A percentile compares a stretch with the other conserved stretches of the same genome.
These are phyloP conservation scores for Ceratobasidium sp. DNA, from an alignment of 1,284 basidiomycete species.

Conservation along the genomic window DNA sequence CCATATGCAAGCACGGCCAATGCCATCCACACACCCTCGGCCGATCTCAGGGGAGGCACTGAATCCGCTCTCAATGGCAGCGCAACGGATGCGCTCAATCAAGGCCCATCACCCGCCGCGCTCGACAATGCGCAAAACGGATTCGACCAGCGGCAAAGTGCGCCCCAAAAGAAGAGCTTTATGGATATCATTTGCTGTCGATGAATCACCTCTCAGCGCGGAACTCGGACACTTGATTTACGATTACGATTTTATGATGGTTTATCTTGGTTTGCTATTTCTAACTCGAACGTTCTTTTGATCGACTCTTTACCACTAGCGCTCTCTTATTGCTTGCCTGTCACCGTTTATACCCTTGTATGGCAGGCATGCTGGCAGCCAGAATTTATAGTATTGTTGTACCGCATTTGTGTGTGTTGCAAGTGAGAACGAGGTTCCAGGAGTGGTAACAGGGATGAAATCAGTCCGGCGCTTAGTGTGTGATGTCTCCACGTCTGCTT, in stretches of 20 bases:
- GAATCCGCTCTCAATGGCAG: conserved; percentile 37
- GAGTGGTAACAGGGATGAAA: not conserved
- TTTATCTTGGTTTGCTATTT: conserved; percentile 21
- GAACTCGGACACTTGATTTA: conserved; percentile 30
- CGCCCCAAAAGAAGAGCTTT: conserved; percentile 60
- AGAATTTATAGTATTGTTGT: conserved; percentile 21
- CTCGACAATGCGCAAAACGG: conserved; percentile 35
- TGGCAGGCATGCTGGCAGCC: conserved; percentile 28
- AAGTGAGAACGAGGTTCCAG: not conserved
- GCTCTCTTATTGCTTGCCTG: conserved; percentile 10
- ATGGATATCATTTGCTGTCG: conserved; percentile 76
- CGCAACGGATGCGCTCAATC: conserved; percentile 28
- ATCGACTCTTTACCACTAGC: conserved; percentile 10
- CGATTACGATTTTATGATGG: conserved; percentile 28
- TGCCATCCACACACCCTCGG: conserved; percentile 68
- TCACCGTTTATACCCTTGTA: conserved; percentile 36
- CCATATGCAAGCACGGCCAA: conserved; percentile 52
- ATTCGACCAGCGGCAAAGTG: conserved; percentile 59
- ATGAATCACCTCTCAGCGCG: conserved; percentile 50
- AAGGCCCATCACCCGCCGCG: conserved; percentile 29
- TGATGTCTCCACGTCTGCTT: conserved; percentile 31
- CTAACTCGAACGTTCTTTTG: conserved; percentile 24
- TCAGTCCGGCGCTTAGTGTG: conserved; percentile 20
- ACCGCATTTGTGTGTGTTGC: too few species aligned
- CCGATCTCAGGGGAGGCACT: conserved; percentile 51